phyloP scores from a whole-genome alignment of 2,329 filamentous ascomycete species.

The Raffaelea ambrosiae region DNA sequence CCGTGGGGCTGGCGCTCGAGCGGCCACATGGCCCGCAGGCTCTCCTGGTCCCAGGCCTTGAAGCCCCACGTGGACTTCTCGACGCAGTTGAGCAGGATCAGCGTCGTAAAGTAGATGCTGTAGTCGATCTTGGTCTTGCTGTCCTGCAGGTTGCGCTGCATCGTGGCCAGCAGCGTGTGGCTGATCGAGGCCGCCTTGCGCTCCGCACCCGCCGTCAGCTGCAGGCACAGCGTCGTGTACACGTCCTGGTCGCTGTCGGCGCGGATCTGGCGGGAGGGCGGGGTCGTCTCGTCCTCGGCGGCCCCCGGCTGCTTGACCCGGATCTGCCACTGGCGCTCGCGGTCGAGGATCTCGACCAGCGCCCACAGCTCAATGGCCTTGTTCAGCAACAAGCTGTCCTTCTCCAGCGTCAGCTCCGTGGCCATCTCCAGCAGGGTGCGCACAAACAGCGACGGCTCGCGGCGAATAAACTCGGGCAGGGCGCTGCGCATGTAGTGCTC shows the following conservation, averaged over 20 bases:
- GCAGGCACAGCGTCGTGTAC: conserved; percentile 54
- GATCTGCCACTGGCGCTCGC: conserved; percentile 54
- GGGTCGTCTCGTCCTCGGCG: too few relatives aligned
- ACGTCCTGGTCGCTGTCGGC: conserved; percentile 46
- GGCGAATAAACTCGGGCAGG: conserved; percentile 47
- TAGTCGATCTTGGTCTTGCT: conserved; percentile 52
- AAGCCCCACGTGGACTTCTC: conserved; percentile 63
- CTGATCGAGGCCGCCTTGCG: conserved; percentile 53
- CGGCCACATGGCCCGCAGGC: conserved; percentile 52
- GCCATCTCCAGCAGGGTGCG: conserved; percentile 47
- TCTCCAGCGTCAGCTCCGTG: conserved; percentile 33
- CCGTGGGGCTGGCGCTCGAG: conserved; percentile 47
- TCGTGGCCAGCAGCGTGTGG: conserved; percentile 47
- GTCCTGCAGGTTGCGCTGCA: conserved; percentile 54
- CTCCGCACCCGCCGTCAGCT: conserved; percentile 57
- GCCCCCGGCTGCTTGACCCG: conserved; percentile 40
- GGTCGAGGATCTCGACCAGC: conserved; percentile 56
- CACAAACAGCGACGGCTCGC: conserved; percentile 53
- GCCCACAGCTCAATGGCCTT: conserved; percentile 57
- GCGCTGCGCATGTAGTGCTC: conserved; percentile 53
- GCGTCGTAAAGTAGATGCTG: conserved; percentile 51
- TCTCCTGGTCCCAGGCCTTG: conserved; percentile 58
- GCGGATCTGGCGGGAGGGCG: conserved; percentile 36
- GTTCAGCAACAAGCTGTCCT: conserved; percentile 44
- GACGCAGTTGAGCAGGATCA: conserved; percentile 57